Base-by-base conservation (phyloP, 805 yeast species). In the Kuraishia cidri region DNA sequence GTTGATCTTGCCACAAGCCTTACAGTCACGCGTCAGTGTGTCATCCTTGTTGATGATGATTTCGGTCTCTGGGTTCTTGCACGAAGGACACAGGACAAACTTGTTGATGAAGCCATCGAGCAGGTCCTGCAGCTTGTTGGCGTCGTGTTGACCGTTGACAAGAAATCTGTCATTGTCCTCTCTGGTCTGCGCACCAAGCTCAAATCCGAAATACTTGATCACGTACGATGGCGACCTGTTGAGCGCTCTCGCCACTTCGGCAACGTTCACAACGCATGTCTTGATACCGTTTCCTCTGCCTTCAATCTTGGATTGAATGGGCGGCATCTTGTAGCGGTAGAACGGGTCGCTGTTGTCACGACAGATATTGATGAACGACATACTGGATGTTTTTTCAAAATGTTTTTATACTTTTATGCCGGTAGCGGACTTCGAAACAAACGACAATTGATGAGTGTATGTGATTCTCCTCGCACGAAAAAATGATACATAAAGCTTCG, bases 281-380 rank as follows among this genome's bases (percentile, higher is more conserved):
- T 87, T 88, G 64, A 92, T 92, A 78, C 98, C 98, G 66, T 92
- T 92, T 67, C 98, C 98, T 58, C 95, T 76, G 60, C 98, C 98
- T 66, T 92, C 97, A 44, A 85, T 85, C 72, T 92, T 92, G 46
- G 96, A 84, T 64, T 84, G 94, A 62, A 92, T 80, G 27, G 94
- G 82, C 55, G 98, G 98, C 98, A 92, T 92, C 69, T 92, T 92
- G 64, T 92, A 92, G 69, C 98, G 95, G 77, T 92, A 92, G 61
- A 92, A 92, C 29, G 97, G 97, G 67, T 92, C 98, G 52, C 82
- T 78, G 69, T 90, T 92, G 54, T 87, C 96, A 69, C 98, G 87
- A 61, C 95, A 80, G 50, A 92, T 90, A 62, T 92, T 90, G 54
- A 90, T 29, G 35, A 77, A 67, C 35, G 95, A 82, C 95, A 86